Base-by-base conservation (phyloP, 139 green algal species). In the Gonium pectorale region DNA sequence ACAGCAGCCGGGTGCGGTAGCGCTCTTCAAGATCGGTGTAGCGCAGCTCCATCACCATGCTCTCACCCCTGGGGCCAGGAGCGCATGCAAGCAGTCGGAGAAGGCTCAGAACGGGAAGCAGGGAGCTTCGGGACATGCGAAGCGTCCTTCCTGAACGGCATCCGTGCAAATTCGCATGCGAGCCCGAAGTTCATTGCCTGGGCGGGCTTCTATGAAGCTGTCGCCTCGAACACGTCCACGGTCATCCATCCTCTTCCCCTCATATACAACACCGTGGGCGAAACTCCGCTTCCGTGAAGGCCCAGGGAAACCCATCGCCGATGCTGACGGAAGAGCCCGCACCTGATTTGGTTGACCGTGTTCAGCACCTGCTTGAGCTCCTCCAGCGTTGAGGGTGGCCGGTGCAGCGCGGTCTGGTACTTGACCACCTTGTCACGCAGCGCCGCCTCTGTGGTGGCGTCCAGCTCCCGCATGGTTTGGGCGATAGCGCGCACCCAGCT, bases 11-110 rank as follows among this genome's bases (percentile, higher is more conserved):
- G 15, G 90, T 96, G 81, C 93, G 89, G 91, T 90, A 96, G n/a
- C 95, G 89, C 90, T 98, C 95, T 86, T 97, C 92, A 49, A 98
- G 82, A 86, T 96, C 94, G 0, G 54, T 60, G 87, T 94, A 96
- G 3, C 87, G 66, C 52, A 97, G 75, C 89, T 97, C 95, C 89
- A 95, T 93, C 31, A 89, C 38, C 94, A 96, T 96, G 69, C 80
- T 73, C 41, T 89, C 86, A 67, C 79, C 85, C 67, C 74, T 82
- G 74, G 6, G 27, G 27, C 21, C n/a, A 46, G 67, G 21, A 11
- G 38, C 19, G 56, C 19, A n/a, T n/a, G n/a, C n/a, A n/a, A n/a
- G n/a, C n/a, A n/a, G n/a, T n/a, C n/a, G n/a, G n/a, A n/a, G n/a
- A n/a, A n/a, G n/a, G n/a, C n/a, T n/a, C n/a, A n/a, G n/a, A n/a